Conservation (phyloP, 2,329 filamentous ascomycete species). For the Coccinonectria pachysandricola region DNA sequence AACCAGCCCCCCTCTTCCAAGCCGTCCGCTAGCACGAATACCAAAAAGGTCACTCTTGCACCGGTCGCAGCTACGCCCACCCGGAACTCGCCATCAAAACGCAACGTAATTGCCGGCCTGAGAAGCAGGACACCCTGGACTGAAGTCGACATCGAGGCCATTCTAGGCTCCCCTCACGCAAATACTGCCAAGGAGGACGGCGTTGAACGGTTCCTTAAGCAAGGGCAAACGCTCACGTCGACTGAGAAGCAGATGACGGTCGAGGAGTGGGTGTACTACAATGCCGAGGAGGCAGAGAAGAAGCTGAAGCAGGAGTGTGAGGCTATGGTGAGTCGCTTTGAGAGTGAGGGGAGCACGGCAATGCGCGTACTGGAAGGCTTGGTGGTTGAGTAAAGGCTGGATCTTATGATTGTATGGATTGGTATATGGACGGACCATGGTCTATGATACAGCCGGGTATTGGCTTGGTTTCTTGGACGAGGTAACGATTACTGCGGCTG, state of each 20-base stretch:
- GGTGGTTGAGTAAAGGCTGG: conserved; percentile 35
- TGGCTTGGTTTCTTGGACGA: too few relatives aligned
- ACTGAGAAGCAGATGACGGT: conserved; percentile 85
- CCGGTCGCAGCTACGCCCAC: conserved; percentile 36
- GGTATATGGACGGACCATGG: neutral
- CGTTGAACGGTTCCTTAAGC: conserved; percentile 37
- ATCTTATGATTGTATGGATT: neutral
- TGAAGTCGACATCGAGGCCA: conserved; percentile 62
- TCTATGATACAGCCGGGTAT: too few relatives aligned
- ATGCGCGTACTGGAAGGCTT: conserved; percentile 69
- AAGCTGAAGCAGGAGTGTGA: conserved; percentile 75
- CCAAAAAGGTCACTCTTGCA: conserved; percentile 38
- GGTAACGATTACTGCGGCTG: too few relatives aligned
- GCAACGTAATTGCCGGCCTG: conserved; percentile 44
- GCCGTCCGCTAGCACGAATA: conserved; percentile 35
- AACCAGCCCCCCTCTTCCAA: conserved; percentile 65
- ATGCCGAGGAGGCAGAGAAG: conserved; percentile 70
- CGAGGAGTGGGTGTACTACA: conserved; percentile 81
- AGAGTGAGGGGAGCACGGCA: conserved; percentile 69
- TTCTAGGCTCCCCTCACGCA: conserved; percentile 43
- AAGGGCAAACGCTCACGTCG: conserved; percentile 53
- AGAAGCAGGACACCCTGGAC: conserved; percentile 57
- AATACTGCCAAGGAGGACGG: conserved; percentile 42
- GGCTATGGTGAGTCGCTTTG: conserved; percentile 69
- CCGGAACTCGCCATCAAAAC: conserved; percentile 51